Evolutionary conservation across 768 basidiomycete genomes (phyloP).

Genomic region (Hydnomerulius pinastri): DNA sequence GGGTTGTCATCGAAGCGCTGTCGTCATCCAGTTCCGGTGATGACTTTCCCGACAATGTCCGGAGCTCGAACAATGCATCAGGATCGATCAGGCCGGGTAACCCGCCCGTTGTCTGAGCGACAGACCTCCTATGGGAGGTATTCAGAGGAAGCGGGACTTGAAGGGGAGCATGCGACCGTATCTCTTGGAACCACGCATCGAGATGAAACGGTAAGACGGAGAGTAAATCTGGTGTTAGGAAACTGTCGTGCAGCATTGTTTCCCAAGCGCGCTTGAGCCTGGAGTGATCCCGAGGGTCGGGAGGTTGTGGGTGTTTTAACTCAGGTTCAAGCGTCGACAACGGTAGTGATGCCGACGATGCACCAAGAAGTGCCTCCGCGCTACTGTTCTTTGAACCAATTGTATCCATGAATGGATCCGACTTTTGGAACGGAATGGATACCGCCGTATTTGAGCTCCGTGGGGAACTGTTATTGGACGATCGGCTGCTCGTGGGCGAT

Average conservation of each 20-base stretch:
- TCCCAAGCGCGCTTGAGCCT: conserved; percentile 66
- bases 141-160: conserved; percentile 59
- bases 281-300: conserved; percentile 62
- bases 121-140: conserved; percentile 32
- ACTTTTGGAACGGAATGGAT: conserved; percentile 22
- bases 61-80: conserved; percentile 34
- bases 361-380: conserved; percentile 10
- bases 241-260: conserved; percentile 60
- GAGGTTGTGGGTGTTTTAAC: conserved; percentile 16
- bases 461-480: conserved; percentile 23
- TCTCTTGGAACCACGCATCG: conserved; percentile 53
- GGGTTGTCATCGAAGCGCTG: conserved; percentile 8
- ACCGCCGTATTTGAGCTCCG: conserved; percentile 31
- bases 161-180: conserved; percentile 49
- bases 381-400: conserved; percentile 15
- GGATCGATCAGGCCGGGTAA: conserved; percentile 27
- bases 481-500: conserved; percentile 9
- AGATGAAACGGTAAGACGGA: conserved; percentile 71
- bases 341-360: conserved; percentile 25
- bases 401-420: conserved; percentile 21
- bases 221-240: conserved; percentile 54
- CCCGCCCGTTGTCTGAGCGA: conserved; percentile 16
- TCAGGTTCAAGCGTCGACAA: conserved; percentile 15
- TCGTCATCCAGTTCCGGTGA: conserved; percentile 32
- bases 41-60: conserved; percentile 21